phyloP scores from a whole-genome alignment of 257 asterid genomes.

The Gardenia jasminoides region DNA sequence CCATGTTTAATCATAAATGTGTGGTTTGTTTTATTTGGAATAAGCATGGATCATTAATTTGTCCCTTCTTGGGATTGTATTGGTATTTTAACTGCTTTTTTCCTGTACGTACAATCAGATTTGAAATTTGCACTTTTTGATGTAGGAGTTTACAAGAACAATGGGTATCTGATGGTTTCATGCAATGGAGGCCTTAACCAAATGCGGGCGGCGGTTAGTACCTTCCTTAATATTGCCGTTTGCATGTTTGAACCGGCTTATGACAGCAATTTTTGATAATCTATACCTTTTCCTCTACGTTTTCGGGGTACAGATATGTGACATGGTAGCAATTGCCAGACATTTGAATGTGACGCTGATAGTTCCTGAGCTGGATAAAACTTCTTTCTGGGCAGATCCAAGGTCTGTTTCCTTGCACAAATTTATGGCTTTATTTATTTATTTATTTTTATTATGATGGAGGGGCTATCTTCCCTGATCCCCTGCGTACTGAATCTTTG shows the following conservation, averaged over 20 bases:
- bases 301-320: conserved; percentile 65
- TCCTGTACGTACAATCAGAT: too few species aligned
- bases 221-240: conserved; percentile 6
- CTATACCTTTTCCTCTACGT: neutral
- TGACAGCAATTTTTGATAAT: neutral
- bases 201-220: conserved; percentile 94
- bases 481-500: neutral
- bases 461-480: neutral
- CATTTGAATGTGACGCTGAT: conserved; percentile 82
- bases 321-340: conserved; percentile 97
- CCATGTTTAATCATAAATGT: neutral
- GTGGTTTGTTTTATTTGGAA: neutral
- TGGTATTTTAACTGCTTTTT: neutral
- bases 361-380: conserved; percentile 96
- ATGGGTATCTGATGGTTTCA: conserved; percentile 93
- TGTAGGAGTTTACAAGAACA: conserved; percentile 91
- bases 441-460: neutral
- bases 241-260: neutral
- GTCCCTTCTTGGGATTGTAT: neutral
- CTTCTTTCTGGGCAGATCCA: conserved; percentile 98
- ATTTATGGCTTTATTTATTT: neutral
- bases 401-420: conserved; percentile 47
- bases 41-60: neutral
- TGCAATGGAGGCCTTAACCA: conserved; percentile 99
- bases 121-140: conserved; percentile 10